Evolutionary conservation across 768 basidiomycete species (phyloP).

Genomic region (Glaciozyma antarctica): DNA sequence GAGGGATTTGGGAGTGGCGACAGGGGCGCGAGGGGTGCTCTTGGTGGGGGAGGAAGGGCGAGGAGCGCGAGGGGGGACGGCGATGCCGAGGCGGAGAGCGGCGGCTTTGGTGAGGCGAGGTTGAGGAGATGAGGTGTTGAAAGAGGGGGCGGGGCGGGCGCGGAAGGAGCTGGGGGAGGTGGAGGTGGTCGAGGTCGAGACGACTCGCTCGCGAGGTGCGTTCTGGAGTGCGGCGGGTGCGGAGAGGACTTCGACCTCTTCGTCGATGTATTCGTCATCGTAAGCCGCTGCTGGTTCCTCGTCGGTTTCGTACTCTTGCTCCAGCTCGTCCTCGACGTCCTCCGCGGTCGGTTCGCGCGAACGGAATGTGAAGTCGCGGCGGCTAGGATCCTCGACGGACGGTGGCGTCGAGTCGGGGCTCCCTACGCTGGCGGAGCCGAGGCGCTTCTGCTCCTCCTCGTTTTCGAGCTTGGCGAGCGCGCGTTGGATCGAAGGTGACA

Average conservation of each 20-base stretch:
- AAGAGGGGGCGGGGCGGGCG: constrained; percentile 10
- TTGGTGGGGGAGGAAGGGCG: background rate
- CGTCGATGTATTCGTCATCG: background rate
- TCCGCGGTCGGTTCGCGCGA: background rate
- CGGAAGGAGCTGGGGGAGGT: background rate
- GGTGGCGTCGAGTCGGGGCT: background rate
- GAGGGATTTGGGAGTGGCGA: constrained; percentile 9
- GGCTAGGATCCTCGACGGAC: background rate
- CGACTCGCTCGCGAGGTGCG: too few relatives aligned
- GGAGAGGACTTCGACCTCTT: background rate
- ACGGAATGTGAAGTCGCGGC: background rate
- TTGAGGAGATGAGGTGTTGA: constrained; percentile 8
- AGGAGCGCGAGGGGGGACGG: background rate
- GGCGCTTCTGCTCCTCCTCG: constrained; percentile 4
- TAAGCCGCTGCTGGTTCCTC: background rate
- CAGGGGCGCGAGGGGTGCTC: background rate
- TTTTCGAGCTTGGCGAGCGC: constrained; percentile 3
- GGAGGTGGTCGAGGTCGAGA: background rate
- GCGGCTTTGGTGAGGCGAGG: constrained; percentile 24
- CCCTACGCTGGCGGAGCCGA: background rate
- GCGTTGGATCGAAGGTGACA: constrained; percentile 17
- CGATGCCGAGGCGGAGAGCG: constrained; percentile 24
- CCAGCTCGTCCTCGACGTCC: background rate
- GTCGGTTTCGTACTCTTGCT: background rate
- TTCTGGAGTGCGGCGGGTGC: background rate